Evolutionary conservation across 108 stramenopile species (phyloP).

Genomic region (Nitzschia sp.): DNA sequence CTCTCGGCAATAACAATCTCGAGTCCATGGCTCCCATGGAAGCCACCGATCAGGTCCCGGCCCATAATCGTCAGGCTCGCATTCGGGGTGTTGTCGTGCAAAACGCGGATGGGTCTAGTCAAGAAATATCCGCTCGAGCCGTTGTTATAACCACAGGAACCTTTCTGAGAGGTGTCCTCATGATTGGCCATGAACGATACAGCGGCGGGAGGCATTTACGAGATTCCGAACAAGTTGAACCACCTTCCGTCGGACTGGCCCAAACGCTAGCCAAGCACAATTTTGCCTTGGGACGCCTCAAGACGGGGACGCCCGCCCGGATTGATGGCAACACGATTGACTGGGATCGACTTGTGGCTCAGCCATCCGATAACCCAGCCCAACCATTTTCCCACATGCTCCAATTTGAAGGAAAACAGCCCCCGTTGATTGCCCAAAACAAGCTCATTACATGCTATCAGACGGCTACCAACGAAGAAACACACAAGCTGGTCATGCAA

Average conservation of each 20-base stretch:
- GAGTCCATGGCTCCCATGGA: constrained; percentile 38
- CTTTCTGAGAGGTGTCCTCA: constrained; percentile 91
- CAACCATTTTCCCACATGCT: constrained; percentile 82
- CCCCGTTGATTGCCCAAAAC: constrained; percentile 57
- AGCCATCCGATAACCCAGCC: constrained; percentile 89
- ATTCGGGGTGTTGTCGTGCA: constrained; percentile 80
- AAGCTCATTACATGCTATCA: constrained; percentile 76
- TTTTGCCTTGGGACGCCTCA: constrained; percentile 92
- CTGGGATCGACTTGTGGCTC: constrained; percentile 80
- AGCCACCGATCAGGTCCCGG: constrained; percentile 3
- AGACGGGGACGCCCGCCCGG: constrained; percentile 97
- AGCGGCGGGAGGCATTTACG: constrained; percentile 92
- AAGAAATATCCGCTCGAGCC: constrained; percentile 61
- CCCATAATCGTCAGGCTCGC: constrained; percentile 47
- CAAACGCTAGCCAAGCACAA: constrained; percentile 86
- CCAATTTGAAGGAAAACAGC: constrained; percentile 79
- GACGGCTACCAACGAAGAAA: constrained; percentile 87
- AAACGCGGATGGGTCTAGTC: constrained; percentile 48
- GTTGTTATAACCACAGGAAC: constrained; percentile 98
- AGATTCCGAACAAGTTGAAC: constrained; percentile 92
- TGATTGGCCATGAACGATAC: constrained; percentile 86
- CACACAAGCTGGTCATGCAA: constrained; percentile 91
- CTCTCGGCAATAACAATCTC: constrained; percentile 37
- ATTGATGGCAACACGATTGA: constrained; percentile 93
- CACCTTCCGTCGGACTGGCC: constrained; percentile 92